phyloP scores from a whole-genome alignment of 805 yeast species.

The Candida berthetii region DNA sequence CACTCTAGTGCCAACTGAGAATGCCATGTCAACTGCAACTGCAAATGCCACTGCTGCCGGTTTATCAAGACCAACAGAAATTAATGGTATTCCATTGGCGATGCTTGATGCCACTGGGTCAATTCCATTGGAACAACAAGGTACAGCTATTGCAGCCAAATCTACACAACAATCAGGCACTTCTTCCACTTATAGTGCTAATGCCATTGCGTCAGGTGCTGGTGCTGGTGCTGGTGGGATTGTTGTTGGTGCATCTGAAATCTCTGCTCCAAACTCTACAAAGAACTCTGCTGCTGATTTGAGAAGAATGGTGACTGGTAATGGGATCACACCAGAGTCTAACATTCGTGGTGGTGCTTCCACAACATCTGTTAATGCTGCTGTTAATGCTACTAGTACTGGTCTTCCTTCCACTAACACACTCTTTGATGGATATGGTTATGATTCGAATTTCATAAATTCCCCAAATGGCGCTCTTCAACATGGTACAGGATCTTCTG shows the following conservation, averaged over 20 bases:
- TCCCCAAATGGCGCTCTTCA: not conserved
- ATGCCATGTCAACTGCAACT: constrained; percentile 59
- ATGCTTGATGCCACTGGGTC: constrained; percentile 82
- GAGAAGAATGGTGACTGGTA: not conserved
- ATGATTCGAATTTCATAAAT: not conserved
- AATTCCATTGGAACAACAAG: constrained; percentile 18
- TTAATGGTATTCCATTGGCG: constrained; percentile 62
- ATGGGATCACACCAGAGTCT: not conserved
- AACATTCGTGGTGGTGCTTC: not conserved
- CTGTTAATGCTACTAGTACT: not conserved
- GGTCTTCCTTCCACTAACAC: not conserved
- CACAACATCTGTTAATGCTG: not conserved
- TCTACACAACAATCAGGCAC: too few relatives aligned
- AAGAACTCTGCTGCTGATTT: not conserved
- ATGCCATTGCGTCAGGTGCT: too few relatives aligned
- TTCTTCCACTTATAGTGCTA: too few relatives aligned
- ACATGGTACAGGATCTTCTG: too few relatives aligned
- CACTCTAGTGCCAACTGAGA: constrained; percentile 80
- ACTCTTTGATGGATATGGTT: not conserved
- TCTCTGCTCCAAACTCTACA: not conserved
- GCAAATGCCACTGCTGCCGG: constrained; percentile 54
- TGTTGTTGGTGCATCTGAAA: not conserved
- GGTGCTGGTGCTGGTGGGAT: not conserved
- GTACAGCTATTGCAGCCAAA: not conserved
- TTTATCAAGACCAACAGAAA: constrained; percentile 45